Percentiles rank a stretch among this genome's conserved stretches.
phyloP scores from a whole-genome alignment of 2,329 filamentous ascomycete species.

The Sclerotinia nivalis region DNA sequence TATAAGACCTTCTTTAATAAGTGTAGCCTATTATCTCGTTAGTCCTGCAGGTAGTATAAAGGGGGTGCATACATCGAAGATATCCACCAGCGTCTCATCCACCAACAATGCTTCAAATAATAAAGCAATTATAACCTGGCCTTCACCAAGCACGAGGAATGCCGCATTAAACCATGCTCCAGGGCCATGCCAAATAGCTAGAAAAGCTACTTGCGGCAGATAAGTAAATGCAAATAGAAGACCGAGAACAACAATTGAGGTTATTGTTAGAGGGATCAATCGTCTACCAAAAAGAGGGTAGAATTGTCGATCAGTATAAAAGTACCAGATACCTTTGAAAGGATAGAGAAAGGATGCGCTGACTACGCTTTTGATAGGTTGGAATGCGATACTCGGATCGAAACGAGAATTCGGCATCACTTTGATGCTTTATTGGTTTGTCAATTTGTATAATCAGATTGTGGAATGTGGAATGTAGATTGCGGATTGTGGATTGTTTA shows the following conservation, averaged over 20 bases:
- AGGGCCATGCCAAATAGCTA: conserved; percentile 84
- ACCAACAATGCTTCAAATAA: conserved; percentile 82
- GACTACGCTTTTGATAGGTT: conserved; percentile 35
- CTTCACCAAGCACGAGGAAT: conserved; percentile 83
- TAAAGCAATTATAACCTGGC: conserved; percentile 38
- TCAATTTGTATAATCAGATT: too few relatives aligned
- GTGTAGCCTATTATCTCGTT: conserved; percentile 50
- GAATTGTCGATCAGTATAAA: conserved; percentile 72
- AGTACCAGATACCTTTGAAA: conserved; percentile 78
- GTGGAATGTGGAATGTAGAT: not conserved
- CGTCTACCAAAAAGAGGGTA: conserved; percentile 79
- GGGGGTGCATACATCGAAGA: conserved; percentile 67
- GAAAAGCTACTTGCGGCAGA: conserved; percentile 82
- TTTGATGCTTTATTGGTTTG: not conserved
- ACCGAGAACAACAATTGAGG: conserved; percentile 81
- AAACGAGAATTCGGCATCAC: conserved; percentile 19
- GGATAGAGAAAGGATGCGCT: conserved; percentile 50
- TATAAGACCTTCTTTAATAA: conserved; percentile 72
- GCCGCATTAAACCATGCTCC: conserved; percentile 89
- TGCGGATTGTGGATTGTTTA: not conserved
- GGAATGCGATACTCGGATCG: conserved; percentile 12
- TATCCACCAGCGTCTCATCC: conserved; percentile 74
- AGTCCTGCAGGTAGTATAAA: not conserved
- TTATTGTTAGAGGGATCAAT: conserved; percentile 75
- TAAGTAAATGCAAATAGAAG: conserved; percentile 87